Conservation (phyloP, 257 asterid species). For the Thymus quinquecostatus region DNA sequence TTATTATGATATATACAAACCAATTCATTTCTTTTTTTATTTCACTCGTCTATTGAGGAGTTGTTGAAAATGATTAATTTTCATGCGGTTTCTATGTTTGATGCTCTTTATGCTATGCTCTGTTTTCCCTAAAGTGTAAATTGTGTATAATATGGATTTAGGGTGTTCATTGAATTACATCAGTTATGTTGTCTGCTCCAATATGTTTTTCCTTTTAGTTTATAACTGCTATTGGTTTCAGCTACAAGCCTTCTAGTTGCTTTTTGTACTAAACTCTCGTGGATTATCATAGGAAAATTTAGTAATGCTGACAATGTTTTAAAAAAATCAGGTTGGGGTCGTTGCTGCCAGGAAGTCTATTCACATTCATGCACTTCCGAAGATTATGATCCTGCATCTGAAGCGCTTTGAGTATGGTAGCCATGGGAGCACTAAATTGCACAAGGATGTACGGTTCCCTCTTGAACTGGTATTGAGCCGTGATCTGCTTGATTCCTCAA, state of each 20-base stretch:
- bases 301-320: conserved; percentile 25
- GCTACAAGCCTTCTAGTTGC: background rate
- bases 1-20: conserved; percentile 2
- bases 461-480: conserved; percentile 71
- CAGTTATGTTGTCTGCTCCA: background rate
- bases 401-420: conserved; percentile 80
- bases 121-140: background rate
- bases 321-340: conserved; percentile 59
- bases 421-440: conserved; percentile 87
- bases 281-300: background rate
- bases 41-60: conserved; percentile 1
- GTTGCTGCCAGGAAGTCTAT: conserved; percentile 78
- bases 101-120: background rate
- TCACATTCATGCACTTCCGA: conserved; percentile 73
- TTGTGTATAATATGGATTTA: background rate
- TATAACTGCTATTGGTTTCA: conserved; percentile 15
- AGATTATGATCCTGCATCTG: conserved; percentile 83
- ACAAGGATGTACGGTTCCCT: conserved; percentile 77
- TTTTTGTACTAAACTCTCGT: background rate
- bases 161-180: background rate
- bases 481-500: conserved; percentile 69
- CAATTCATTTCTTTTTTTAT: background rate
- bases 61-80: conserved; percentile 9
- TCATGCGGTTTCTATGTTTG: conserved; percentile 12
- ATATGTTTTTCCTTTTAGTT: background rate